Percentiles rank a stretch among this genome's conserved stretches.
Evolutionary conservation across 345 rosid genomes (phyloP).

Genomic region (Orychophragmus violaceus): DNA sequence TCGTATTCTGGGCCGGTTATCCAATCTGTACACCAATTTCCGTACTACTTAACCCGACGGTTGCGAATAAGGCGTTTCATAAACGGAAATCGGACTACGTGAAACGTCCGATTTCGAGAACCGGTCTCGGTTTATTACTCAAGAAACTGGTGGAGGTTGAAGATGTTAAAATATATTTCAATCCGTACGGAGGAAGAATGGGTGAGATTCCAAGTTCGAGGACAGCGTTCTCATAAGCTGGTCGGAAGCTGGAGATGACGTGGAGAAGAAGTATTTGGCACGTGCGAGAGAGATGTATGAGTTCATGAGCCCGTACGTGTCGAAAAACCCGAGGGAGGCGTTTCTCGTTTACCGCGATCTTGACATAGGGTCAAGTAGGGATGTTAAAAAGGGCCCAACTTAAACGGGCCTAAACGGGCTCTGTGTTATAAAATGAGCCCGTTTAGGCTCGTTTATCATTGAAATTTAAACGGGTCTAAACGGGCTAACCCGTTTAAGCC

Average conservation of each 20-base stretch:
- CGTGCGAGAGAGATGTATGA: constrained; percentile 27
- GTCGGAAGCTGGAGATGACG: constrained; percentile 32
- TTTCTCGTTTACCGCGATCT: constrained; percentile 44
- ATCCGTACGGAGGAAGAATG: constrained; percentile 61
- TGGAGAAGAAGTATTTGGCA: constrained; percentile 12
- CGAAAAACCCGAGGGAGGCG: constrained; percentile 49
- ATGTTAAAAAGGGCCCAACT: too few species aligned
- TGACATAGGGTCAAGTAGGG: constrained; percentile 30
- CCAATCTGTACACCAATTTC: constrained; percentile 14
- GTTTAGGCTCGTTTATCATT: too few species aligned
- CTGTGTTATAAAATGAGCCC: too few species aligned
- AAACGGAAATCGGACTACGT: constrained; percentile 60
- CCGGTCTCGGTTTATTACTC: constrained; percentile 30
- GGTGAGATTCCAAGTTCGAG: constrained; percentile 33
- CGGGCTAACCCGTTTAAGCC: too few species aligned
- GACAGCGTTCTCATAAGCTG: constrained; percentile 48
- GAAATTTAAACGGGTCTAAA: too few species aligned
- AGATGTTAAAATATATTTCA: constrained; percentile 22
- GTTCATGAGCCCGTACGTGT: constrained; percentile 45
- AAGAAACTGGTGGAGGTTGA: constrained; percentile 32
- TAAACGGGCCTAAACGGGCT: too few species aligned
- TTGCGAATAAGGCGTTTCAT: neutral
- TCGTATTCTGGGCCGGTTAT: constrained; percentile 30
- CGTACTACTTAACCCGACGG: constrained; percentile 24
- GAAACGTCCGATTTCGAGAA: constrained; percentile 32